These are phyloP conservation scores for Cylindrodendrum hubeiense DNA, from an alignment of 2,329 filamentous ascomycete genomes.

Conservation along the genomic window DNA sequence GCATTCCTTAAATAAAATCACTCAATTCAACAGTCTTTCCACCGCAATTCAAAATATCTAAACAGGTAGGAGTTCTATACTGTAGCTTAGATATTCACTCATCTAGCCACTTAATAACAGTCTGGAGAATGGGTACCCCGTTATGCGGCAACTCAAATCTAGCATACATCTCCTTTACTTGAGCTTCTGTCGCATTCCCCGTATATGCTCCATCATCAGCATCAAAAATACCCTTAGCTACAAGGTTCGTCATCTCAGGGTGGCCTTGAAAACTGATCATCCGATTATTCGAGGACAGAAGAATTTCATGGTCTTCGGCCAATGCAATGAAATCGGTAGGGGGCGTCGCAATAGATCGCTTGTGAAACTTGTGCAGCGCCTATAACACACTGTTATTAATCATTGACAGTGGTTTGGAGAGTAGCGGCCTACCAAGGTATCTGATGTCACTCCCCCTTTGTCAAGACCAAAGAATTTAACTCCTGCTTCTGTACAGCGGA, in stretches of 20 bases:
- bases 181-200: neutral
- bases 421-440: neutral
- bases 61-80: neutral
- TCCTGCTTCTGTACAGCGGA: neutral
- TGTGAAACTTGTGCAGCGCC: conserved; percentile 21
- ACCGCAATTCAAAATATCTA: too few species aligned
- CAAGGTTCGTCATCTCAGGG: conserved; percentile 13
- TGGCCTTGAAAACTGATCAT: conserved; percentile 21
- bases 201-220: conserved; percentile 14
- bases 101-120: neutral
- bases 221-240: conserved; percentile 4
- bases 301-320: conserved; percentile 11
- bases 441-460: neutral
- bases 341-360: neutral
- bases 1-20: too few species aligned
- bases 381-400: neutral
- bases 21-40: too few species aligned
- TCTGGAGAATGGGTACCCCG: neutral
- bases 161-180: neutral
- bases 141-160: neutral
- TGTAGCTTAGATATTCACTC: neutral
- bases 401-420: neutral
- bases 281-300: neutral
- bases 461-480: conserved; percentile 8
- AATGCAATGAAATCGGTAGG: conserved; percentile 7